phyloP scores from a whole-genome alignment of 345 rosid genomes.

The Murraya koenigii region DNA sequence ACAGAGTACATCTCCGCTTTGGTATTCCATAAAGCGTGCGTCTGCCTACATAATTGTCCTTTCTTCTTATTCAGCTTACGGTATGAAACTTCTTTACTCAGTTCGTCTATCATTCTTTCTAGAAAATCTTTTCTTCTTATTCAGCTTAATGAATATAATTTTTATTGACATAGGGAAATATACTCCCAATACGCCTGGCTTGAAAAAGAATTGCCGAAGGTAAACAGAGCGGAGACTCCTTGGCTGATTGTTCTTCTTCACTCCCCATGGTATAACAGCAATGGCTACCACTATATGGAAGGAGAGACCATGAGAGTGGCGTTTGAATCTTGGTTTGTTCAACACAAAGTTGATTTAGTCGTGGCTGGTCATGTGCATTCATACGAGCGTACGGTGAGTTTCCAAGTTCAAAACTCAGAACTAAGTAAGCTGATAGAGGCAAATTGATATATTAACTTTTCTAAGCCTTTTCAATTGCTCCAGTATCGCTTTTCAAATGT shows the following conservation, averaged over 20 bases:
- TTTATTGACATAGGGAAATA: slow-evolving; percentile 24
- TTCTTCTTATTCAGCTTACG: slow-evolving; percentile 40
- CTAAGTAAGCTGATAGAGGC: too few relatives aligned
- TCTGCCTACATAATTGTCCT: slow-evolving; percentile 37
- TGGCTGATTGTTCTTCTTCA: slow-evolving; percentile 39
- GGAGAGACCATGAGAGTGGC: slow-evolving; percentile 38
- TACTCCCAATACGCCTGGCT: slow-evolving; percentile 38
- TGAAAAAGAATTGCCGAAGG: slow-evolving; percentile 27
- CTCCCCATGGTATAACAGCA: slow-evolving; percentile 38
- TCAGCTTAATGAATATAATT: background rate
- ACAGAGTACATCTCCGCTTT: slow-evolving; percentile 34
- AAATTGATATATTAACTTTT: background rate
- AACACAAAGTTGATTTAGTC: slow-evolving; percentile 37
- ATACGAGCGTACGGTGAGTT: slow-evolving; percentile 34
- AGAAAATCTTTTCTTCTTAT: background rate
- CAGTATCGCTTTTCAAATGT: slow-evolving; percentile 34
- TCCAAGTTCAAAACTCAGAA: background rate
- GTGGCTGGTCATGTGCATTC: slow-evolving; percentile 44
- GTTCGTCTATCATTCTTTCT: background rate
- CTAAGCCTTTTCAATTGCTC: background rate
- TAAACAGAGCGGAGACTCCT: slow-evolving; percentile 37
- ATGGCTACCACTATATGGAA: slow-evolving; percentile 40
- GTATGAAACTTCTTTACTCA: slow-evolving; percentile 2
- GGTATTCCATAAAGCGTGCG: slow-evolving; percentile 38
- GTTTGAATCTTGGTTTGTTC: slow-evolving; percentile 34